A percentile compares a stretch with the other conserved stretches of the same genome.
These are phyloP conservation scores for Astrocystis sublimbata DNA, from an alignment of 495 filamentous ascomycete species.

Conservation along the genomic window DNA sequence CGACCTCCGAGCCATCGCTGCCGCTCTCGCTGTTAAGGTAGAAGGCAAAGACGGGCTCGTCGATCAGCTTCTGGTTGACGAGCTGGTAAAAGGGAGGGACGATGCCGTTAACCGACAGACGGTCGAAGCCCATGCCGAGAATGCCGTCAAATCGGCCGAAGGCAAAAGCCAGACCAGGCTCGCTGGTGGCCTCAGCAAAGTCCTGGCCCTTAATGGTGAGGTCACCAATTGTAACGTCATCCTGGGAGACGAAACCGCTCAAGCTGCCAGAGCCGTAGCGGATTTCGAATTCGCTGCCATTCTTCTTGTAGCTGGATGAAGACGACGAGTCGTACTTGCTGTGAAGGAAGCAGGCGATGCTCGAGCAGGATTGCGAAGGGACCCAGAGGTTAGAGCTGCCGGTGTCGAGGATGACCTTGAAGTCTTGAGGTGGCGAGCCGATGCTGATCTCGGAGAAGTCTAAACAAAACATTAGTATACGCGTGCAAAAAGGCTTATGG, in stretches of 20 bases:
- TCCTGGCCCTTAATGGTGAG: slow-evolving; percentile 81
- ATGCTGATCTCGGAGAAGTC: slow-evolving; percentile 97
- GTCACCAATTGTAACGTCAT: slow-evolving; percentile 84
- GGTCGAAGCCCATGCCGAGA: slow-evolving; percentile 90
- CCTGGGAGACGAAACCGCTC: slow-evolving; percentile 90
- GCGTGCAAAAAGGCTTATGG: not conserved
- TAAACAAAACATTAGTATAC: slow-evolving; percentile 42
- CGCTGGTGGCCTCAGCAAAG: slow-evolving; percentile 92
- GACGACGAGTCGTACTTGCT: slow-evolving; percentile 89
- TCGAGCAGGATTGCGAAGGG: slow-evolving; percentile 83
- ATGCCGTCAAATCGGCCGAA: slow-evolving; percentile 99
- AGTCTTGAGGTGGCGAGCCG: slow-evolving; percentile 87
- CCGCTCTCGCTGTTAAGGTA: slow-evolving; percentile 77
- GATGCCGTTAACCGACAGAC: slow-evolving; percentile 93
- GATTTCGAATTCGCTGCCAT: slow-evolving; percentile 91
- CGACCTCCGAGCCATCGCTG: slow-evolving; percentile 78
- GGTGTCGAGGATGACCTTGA: slow-evolving; percentile 99
- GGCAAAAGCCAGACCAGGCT: slow-evolving; percentile 96
- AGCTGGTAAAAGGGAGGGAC: slow-evolving; percentile 95
- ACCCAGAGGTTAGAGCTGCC: slow-evolving; percentile 99
- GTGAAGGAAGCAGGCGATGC: slow-evolving; percentile 98
- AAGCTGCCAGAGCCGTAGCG: slow-evolving; percentile 93
- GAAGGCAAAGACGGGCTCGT: slow-evolving; percentile 94
- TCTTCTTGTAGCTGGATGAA: slow-evolving; percentile 91
- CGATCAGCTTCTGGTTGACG: slow-evolving; percentile 82